Conservation (phyloP, 441 rosid genomes). For the Aquilaria agallochum region DNA sequence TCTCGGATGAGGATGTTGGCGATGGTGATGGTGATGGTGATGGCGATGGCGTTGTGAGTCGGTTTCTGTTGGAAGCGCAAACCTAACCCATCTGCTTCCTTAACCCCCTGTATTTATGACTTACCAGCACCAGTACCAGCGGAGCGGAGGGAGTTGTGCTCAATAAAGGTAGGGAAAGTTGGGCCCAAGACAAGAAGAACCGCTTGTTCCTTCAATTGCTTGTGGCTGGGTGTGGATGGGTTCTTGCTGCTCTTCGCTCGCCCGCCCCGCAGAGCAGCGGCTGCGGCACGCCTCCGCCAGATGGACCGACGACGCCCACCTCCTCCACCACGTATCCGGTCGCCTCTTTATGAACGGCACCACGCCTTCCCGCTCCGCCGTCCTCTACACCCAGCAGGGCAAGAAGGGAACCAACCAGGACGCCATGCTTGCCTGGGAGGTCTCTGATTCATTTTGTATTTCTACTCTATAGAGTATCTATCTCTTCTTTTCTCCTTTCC, state of each 20-base stretch:
- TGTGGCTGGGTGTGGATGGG: slow-evolving; percentile 35
- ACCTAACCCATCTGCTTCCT: too few relatives aligned
- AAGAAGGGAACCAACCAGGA: slow-evolving; percentile 79
- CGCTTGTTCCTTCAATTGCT: too few relatives aligned
- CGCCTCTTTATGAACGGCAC: slow-evolving; percentile 44
- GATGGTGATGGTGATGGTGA: too few relatives aligned
- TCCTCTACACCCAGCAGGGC: slow-evolving; percentile 76
- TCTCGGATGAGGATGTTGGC: too few relatives aligned
- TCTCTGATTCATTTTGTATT: slow-evolving; percentile 12
- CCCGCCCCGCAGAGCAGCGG: slow-evolving; percentile 19
- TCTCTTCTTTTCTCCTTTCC: slow-evolving; percentile 11
- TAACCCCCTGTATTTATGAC: too few relatives aligned
- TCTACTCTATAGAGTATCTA: slow-evolving; percentile 18
- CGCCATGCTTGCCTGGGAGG: slow-evolving; percentile 80
- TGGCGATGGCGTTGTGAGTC: too few relatives aligned
- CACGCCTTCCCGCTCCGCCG: slow-evolving; percentile 36
- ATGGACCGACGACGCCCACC: slow-evolving; percentile 41
- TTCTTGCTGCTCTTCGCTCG: slow-evolving; percentile 46
- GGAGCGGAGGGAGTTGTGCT: too few relatives aligned
- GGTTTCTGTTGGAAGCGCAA: too few relatives aligned
- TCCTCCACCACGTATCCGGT: slow-evolving; percentile 25
- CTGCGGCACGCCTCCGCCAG: slow-evolving; percentile 26
- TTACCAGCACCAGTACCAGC: too few relatives aligned
- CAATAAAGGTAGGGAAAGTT: too few relatives aligned
- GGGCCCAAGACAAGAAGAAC: too few relatives aligned